Evolutionary conservation across 2,329 filamentous ascomycete species (phyloP).

Genomic region (Gliomastix tumulicola): DNA sequence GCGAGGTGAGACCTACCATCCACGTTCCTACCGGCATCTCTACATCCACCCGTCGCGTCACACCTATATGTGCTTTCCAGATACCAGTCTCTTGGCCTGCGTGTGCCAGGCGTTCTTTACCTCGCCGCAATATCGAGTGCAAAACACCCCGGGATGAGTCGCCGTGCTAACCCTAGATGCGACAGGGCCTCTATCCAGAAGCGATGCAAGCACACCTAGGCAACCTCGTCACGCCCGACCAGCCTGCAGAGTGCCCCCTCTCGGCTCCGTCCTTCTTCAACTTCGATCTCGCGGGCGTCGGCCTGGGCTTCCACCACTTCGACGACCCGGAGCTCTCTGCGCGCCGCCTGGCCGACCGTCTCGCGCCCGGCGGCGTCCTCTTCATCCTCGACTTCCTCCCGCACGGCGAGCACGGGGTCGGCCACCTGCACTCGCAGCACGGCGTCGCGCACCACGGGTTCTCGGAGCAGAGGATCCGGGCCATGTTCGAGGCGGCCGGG

Average conservation of each 20-base stretch:
- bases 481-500: constrained; percentile 13
- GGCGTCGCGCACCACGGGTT: constrained; percentile 14
- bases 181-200: not conserved
- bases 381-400: constrained; percentile 23
- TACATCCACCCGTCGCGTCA: too few species aligned
- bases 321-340: constrained; percentile 17
- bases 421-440: not conserved
- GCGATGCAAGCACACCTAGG: constrained; percentile 19
- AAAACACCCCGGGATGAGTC: not conserved
- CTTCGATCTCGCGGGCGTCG: constrained; percentile 24
- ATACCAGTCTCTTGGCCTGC: too few species aligned
- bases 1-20: not conserved
- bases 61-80: too few species aligned
- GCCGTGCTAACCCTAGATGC: not conserved
- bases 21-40: not conserved
- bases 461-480: constrained; percentile 11
- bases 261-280: constrained; percentile 10
- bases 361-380: constrained; percentile 20
- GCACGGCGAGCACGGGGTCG: not conserved
- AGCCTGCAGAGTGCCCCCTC: constrained; percentile 10
- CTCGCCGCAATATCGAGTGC: too few species aligned
- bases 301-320: constrained; percentile 27
- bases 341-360: constrained; percentile 14
- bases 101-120: too few species aligned
- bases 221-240: constrained; percentile 16